A percentile compares a stretch with the other conserved stretches of the same genome.
phyloP scores from a whole-genome alignment of 2,329 filamentous ascomycete species.

The Stagonosporopsis vannaccii region DNA sequence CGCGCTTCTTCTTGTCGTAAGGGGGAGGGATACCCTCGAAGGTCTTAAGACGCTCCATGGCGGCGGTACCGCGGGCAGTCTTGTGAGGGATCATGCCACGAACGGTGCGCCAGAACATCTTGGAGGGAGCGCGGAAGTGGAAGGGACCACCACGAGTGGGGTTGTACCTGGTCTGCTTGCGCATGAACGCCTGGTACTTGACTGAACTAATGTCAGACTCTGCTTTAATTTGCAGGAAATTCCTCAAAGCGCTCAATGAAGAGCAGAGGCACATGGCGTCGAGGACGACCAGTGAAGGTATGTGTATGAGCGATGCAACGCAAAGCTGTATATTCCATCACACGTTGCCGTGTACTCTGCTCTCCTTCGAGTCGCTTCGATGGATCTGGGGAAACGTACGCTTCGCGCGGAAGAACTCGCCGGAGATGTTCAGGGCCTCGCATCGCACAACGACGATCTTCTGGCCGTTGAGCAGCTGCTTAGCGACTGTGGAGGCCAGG shows the following conservation, averaged over 20 bases:
- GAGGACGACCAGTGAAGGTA: constrained; percentile 9
- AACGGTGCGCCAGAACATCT: constrained; percentile 99
- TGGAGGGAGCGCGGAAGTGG: constrained; percentile 99
- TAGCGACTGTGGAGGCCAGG: constrained; percentile 96
- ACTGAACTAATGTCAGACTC: constrained; percentile 65
- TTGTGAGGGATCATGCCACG: constrained; percentile 99
- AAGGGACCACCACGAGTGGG: constrained; percentile 99
- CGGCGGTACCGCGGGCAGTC: constrained; percentile 95
- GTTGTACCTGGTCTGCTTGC: constrained; percentile 99
- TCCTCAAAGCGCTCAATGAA: constrained; percentile 18
- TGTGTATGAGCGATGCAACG: constrained; percentile 14
- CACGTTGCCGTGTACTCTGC: constrained; percentile 25
- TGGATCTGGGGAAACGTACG: constrained; percentile 72
- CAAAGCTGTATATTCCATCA: constrained; percentile 17
- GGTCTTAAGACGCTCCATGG: constrained; percentile 98
- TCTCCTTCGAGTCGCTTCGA: constrained; percentile 21
- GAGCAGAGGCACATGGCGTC: constrained; percentile 18
- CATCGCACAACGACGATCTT: constrained; percentile 99
- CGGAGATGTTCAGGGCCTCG: constrained; percentile 99
- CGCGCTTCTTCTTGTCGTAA: constrained; percentile 99
- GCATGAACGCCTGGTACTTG: constrained; percentile 99
- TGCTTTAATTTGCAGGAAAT: constrained; percentile 37
- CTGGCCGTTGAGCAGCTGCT: constrained; percentile 98
- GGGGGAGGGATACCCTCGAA: constrained; percentile 99
- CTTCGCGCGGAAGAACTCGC: constrained; percentile 99